Conservation (phyloP, 2,329 filamentous ascomycete genomes). For the Gnomoniopsis smithogilvyi region DNA sequence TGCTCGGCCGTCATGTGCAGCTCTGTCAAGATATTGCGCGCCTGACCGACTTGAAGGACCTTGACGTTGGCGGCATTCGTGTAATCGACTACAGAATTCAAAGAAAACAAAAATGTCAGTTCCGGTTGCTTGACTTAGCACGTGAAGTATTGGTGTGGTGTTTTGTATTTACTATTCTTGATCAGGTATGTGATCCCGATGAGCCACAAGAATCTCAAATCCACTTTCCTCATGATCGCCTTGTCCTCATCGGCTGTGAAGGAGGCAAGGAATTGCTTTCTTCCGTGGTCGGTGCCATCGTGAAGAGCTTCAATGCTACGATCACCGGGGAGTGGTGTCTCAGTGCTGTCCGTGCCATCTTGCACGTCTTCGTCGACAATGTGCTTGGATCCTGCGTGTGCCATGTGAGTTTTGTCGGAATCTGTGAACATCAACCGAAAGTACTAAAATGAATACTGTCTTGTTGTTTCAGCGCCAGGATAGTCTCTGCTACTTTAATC, state of each 20-base stretch:
- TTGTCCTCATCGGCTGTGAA: constrained; percentile 37
- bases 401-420: background rate
- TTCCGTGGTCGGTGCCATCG: background rate
- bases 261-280: constrained; percentile 29
- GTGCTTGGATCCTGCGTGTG: background rate
- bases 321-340: background rate
- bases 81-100: constrained; percentile 33
- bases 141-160: background rate
- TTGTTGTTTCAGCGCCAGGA: too few species aligned
- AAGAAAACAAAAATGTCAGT: too few species aligned
- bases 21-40: constrained; percentile 34
- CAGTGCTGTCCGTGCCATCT: background rate
- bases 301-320: background rate
- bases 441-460: too few species aligned
- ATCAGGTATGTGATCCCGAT: constrained; percentile 40
- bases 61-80: constrained; percentile 38
- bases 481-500: background rate
- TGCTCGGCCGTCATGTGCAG: constrained; percentile 36
- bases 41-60: constrained; percentile 37
- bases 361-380: background rate
- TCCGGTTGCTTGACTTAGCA: background rate
- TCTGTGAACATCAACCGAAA: too few species aligned
- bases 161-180: constrained; percentile 23
- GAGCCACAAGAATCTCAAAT: constrained; percentile 32
- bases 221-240: constrained; percentile 37